Conservation (phyloP, 441 rosid genomes). For the Croton setiger region DNA sequence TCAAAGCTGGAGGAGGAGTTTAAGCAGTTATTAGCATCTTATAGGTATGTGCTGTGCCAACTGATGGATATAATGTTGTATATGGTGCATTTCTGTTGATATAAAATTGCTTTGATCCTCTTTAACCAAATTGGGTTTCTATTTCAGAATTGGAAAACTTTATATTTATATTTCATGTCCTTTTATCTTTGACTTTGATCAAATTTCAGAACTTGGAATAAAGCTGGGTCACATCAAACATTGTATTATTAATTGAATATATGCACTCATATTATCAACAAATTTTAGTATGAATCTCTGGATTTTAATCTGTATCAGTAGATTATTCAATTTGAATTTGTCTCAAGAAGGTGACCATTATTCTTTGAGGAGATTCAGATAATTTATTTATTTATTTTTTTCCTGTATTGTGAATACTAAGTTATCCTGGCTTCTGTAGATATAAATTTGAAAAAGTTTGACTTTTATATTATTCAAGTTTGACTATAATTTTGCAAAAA, state of each 20-base stretch:
- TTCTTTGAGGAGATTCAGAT: not conserved
- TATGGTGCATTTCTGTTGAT: not conserved
- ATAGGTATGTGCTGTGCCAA: conserved; percentile 54
- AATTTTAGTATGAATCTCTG: not conserved
- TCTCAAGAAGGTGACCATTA: not conserved
- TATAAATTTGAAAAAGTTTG: not conserved
- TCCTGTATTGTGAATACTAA: not conserved
- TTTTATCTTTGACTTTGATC: not conserved
- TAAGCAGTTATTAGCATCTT: conserved; percentile 67
- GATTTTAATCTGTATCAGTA: not conserved
- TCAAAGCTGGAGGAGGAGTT: conserved; percentile 95
- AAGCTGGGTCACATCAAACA: not conserved
- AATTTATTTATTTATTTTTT: too few species aligned
- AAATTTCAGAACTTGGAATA: not conserved
- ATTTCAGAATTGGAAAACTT: not conserved
- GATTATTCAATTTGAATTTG: not conserved
- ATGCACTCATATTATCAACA: not conserved
- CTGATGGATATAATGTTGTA: conserved; percentile 2
- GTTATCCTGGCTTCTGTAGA: not conserved
- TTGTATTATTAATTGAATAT: conserved; percentile 1
- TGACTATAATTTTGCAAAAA: not conserved
- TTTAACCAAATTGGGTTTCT: not conserved
- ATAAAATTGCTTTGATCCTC: not conserved
- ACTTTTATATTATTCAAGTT: not conserved
- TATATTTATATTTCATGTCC: not conserved